Conservation (phyloP, 2,329 filamentous ascomycete genomes). For the Alternaria panax region DNA sequence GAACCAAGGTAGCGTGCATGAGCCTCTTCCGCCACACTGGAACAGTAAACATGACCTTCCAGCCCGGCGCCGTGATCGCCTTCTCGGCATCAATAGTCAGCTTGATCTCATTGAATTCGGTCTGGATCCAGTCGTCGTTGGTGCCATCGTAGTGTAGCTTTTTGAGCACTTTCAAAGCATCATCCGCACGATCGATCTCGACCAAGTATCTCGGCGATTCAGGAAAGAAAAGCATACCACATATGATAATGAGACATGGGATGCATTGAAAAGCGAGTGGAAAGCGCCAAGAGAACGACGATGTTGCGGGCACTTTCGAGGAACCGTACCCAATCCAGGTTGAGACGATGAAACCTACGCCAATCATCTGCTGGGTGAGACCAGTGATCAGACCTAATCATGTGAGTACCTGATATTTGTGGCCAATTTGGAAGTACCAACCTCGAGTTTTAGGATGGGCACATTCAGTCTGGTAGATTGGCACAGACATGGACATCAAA, state of each 20-base stretch:
- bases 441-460: conserved; percentile 66
- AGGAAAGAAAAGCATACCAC: conserved; percentile 54
- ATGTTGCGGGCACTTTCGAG: conserved; percentile 46
- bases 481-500: conserved; percentile 66
- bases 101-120: conserved; percentile 67
- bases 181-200: conserved; percentile 62
- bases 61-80: conserved; percentile 61
- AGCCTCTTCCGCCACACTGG: conserved; percentile 68
- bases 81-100: conserved; percentile 68
- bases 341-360: conserved; percentile 64
- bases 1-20: conserved; percentile 66
- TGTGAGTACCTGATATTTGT: neutral
- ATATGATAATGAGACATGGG: conserved; percentile 54
- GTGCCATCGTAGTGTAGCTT: conserved; percentile 63
- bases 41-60: conserved; percentile 65
- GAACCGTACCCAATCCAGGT: conserved; percentile 60
- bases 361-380: conserved; percentile 65
- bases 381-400: conserved; percentile 59
- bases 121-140: conserved; percentile 65
- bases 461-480: conserved; percentile 69
- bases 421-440: neutral
- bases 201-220: conserved; percentile 49
- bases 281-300: conserved; percentile 53
- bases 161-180: conserved; percentile 55
- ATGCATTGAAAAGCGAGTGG: conserved; percentile 58